Conservation (phyloP, 1,284 basidiomycete genomes). For the Fomes fomentarius region DNA sequence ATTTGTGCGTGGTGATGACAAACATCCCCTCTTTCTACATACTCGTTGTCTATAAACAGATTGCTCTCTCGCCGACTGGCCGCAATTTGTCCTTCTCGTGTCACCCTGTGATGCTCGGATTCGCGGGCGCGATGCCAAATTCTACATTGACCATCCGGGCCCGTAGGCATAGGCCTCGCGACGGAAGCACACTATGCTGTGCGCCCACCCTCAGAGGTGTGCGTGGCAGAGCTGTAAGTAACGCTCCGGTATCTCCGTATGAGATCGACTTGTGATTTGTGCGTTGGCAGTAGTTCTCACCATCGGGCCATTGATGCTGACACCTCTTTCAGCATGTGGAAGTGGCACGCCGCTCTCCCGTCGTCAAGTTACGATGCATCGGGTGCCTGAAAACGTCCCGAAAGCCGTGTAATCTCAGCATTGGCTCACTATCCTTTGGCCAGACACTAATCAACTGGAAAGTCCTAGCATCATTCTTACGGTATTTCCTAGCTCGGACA, state of each 20-base stretch:
- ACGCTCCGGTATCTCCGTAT: conserved; percentile 9
- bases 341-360: too few relatives aligned
- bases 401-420: too few relatives aligned
- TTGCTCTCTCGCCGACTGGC: conserved; percentile 92
- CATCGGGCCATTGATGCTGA: too few relatives aligned
- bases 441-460: too few relatives aligned
- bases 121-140: conserved; percentile 87
- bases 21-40: conserved; percentile 5
- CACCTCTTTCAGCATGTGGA: too few relatives aligned
- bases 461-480: too few relatives aligned
- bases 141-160: conserved; percentile 86
- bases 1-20: background rate
- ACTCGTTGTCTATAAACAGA: conserved; percentile 49
- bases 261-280: background rate
- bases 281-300: conserved; percentile 77
- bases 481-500: too few relatives aligned
- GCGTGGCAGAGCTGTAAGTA: conserved; percentile 88
- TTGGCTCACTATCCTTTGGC: too few relatives aligned
- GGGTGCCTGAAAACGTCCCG: too few relatives aligned
- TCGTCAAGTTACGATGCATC: too few relatives aligned
- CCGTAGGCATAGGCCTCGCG: conserved; percentile 92
- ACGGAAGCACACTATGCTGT: conserved; percentile 85
- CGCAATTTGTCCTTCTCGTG: conserved; percentile 89
- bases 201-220: conserved; percentile 79
- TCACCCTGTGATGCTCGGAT: conserved; percentile 90